Base-by-base conservation (phyloP, 2,329 filamentous ascomycete genomes). In the Chaetomiaceae sp. region DNA sequence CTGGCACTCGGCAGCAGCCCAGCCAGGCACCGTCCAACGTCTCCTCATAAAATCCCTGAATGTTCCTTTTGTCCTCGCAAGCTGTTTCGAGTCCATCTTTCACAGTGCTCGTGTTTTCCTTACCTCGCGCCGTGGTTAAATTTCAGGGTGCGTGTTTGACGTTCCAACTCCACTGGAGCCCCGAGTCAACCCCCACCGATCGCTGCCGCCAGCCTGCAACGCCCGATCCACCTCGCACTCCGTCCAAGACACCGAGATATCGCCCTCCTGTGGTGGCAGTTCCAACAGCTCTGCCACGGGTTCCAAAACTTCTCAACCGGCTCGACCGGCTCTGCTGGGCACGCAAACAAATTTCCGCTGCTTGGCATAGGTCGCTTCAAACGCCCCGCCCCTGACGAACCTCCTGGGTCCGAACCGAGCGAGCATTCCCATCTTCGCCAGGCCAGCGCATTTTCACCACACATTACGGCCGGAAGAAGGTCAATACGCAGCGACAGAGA, bases 1-100 rank as follows among this genome's bases (percentile, higher is more conserved):
- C 58, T 58, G 60, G 55, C 53, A 52, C 56, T 56, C 59, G 37
- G 51, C 53, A 36, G 57, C 44, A 43, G 34, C 50, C 44, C 50
- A 54, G 45, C 43, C 54, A 46, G 50, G 42, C 52, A 53, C 53
- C 47, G 53, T 55, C 27, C 45, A 45, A 47, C 37, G 48, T 42
- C 40, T n/a, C 43, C 45, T 48, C 38, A 43, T 54, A 48, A 42
- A 46, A 47, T 29, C 37, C 17, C 12, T n/a, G n/a, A n/a, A n/a
- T n/a, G n/a, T n/a, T n/a, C n/a, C n/a, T n/a, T n/a, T n/a, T n/a
- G n/a, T n/a, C n/a, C n/a, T n/a, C n/a, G n/a, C n/a, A n/a, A n/a
- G n/a, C n/a, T n/a, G n/a, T n/a, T n/a, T n/a, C n/a, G n/a, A n/a
- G n/a, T n/a, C 23, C n/a, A 3, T n/a, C 12, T 37, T 11, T 47